Evolutionary conservation across 2,329 filamentous ascomycete species (phyloP).

Genomic region (Colletotrichum chlorophyti): DNA sequence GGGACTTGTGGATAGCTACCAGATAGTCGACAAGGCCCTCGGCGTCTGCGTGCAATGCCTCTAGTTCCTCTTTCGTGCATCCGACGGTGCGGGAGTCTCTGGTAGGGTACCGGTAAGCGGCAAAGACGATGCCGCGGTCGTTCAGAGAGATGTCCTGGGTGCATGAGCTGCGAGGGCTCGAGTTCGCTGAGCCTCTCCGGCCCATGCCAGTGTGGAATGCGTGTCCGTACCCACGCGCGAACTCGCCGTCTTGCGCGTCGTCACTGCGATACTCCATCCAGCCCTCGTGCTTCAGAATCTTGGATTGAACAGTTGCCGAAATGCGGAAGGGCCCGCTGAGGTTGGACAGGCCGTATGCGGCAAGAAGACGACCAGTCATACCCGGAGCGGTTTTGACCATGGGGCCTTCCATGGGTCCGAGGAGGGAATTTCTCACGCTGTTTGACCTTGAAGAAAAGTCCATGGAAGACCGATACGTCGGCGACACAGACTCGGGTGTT

Average conservation of each 20-base stretch:
- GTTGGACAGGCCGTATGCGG: constrained; percentile 60
- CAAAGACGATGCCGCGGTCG: constrained; percentile 63
- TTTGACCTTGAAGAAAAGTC: constrained; percentile 27
- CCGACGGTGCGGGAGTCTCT: constrained; percentile 43
- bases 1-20: constrained; percentile 54
- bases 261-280: constrained; percentile 61
- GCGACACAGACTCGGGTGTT: constrained; percentile 18
- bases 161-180: constrained; percentile 16
- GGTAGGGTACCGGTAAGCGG: constrained; percentile 58
- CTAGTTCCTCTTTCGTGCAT: constrained; percentile 49
- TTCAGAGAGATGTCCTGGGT: constrained; percentile 31
- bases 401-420: constrained; percentile 20
- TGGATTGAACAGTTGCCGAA: constrained; percentile 54
- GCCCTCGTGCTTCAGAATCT: constrained; percentile 54
- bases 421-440: constrained; percentile 20
- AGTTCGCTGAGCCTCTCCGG: constrained; percentile 3
- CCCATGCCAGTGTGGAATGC: constrained; percentile 57
- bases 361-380: constrained; percentile 58
- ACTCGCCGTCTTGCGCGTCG: constrained; percentile 48
- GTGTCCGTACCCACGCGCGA: constrained; percentile 59
- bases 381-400: constrained; percentile 29
- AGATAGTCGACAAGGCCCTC: constrained; percentile 60
- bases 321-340: constrained; percentile 60
- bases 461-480: constrained; percentile 30
- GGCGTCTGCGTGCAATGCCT: constrained; percentile 54